These are phyloP conservation scores for Halophytophthora batemanensis DNA, from an alignment of 352 stramenopile species.

Conservation along the genomic window DNA sequence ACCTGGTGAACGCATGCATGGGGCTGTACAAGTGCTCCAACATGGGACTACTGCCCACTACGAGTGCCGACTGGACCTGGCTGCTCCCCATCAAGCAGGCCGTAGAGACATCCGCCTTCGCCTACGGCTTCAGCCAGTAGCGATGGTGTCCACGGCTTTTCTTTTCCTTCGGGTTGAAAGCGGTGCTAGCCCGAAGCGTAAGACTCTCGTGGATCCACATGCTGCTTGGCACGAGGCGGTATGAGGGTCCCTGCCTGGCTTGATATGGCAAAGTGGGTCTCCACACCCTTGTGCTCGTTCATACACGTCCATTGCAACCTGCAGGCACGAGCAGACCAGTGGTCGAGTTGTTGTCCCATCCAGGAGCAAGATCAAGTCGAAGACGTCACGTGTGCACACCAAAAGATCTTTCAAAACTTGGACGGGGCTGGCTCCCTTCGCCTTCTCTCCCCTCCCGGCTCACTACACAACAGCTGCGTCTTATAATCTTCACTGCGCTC, in stretches of 20 bases:
- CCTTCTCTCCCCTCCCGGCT: slow-evolving; percentile 10
- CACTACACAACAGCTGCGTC: slow-evolving; percentile 16
- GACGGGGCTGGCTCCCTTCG: slow-evolving; percentile 2
- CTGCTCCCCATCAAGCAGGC: slow-evolving; percentile 83
- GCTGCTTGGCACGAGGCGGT: too few relatives aligned
- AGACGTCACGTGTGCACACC: slow-evolving; percentile 11
- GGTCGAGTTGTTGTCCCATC: too few relatives aligned
- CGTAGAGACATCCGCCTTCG: slow-evolving; percentile 75
- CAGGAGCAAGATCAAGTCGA: neutral
- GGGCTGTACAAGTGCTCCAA: slow-evolving; percentile 92
- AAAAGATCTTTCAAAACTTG: slow-evolving; percentile 25
- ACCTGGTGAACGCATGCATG: slow-evolving; percentile 82
- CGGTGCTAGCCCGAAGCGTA: too few relatives aligned
- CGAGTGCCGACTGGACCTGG: slow-evolving; percentile 91
- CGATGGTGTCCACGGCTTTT: neutral
- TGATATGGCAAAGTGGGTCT: too few relatives aligned
- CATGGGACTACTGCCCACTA: slow-evolving; percentile 91
- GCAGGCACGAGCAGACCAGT: slow-evolving; percentile 18
- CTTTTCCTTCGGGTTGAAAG: too few relatives aligned
- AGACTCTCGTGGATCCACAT: too few relatives aligned
- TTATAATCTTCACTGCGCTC: slow-evolving; percentile 23
- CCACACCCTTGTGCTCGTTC: slow-evolving; percentile 11
- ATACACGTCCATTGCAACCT: slow-evolving; percentile 19
- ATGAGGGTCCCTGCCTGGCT: too few relatives aligned
- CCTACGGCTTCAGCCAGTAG: slow-evolving; percentile 40